Conservation (phyloP, 208 protist species). For the Phytomonas sp. region DNA sequence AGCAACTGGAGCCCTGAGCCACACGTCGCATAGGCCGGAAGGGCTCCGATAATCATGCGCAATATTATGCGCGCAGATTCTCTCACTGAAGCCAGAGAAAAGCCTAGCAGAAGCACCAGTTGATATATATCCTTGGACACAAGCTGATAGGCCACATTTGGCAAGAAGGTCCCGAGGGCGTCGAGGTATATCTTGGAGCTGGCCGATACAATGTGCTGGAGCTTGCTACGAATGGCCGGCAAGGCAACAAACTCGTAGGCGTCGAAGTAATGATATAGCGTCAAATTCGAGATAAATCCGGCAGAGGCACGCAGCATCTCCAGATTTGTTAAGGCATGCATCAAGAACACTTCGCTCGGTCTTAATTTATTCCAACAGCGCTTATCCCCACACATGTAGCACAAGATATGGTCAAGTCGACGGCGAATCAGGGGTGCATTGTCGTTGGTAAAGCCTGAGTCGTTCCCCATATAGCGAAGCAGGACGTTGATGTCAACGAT, state of each 20-base stretch:
- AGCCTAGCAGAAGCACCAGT: constrained; percentile 65
- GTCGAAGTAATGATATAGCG: constrained; percentile 73
- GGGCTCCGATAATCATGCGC: constrained; percentile 33
- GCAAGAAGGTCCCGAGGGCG: constrained; percentile 28
- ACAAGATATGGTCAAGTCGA: constrained; percentile 7
- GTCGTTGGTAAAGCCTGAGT: constrained; percentile 9
- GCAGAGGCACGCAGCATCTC: constrained; percentile 67
- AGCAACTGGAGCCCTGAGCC: constrained; percentile 55
- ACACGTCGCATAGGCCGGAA: constrained; percentile 48
- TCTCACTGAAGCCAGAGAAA: constrained; percentile 59
- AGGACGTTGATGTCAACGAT: constrained; percentile 63
- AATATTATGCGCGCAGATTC: constrained; percentile 44
- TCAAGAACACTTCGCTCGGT: constrained; percentile 56
- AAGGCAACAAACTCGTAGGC: constrained; percentile 76
- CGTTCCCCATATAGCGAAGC: constrained; percentile 29
- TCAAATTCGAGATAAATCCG: constrained; percentile 63
- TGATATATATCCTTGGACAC: constrained; percentile 45
- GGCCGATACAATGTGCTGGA: constrained; percentile 31
- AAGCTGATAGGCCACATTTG: constrained; percentile 34
- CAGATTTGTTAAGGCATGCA: constrained; percentile 49
- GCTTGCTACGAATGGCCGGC: constrained; percentile 27
- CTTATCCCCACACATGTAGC: constrained; percentile 18
- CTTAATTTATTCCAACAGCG: constrained; percentile 33
- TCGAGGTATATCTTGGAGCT: constrained; percentile 44
- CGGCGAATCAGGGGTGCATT: constrained; percentile 17